phyloP scores from a whole-genome alignment of 2,329 filamentous ascomycete species.

The Orbilia quercus region DNA sequence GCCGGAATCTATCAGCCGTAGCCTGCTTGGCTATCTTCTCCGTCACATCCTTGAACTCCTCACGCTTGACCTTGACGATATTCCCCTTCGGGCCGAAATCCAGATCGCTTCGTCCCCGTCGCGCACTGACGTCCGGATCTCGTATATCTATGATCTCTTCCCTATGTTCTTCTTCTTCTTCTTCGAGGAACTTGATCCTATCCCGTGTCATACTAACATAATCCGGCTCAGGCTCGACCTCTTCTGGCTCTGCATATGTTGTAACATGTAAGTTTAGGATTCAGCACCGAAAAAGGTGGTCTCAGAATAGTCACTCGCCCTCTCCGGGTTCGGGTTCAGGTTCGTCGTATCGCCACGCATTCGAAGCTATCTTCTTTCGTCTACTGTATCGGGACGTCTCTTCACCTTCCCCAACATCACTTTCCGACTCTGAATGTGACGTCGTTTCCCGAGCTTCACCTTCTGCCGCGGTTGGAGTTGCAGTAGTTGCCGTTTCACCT shows the following conservation, averaged over 20 bases:
- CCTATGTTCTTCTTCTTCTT: slow-evolving; percentile 53
- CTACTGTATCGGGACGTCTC: slow-evolving; percentile 54
- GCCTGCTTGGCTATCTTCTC: slow-evolving; percentile 60
- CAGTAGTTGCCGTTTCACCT: slow-evolving; percentile 45
- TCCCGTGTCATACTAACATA: slow-evolving; percentile 59
- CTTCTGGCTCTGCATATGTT: slow-evolving; percentile 54
- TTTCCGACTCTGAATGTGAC: slow-evolving; percentile 51
- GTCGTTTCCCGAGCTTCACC: slow-evolving; percentile 46
- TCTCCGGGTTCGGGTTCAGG: slow-evolving; percentile 72
- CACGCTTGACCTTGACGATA: slow-evolving; percentile 58
- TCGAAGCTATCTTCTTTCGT: slow-evolving; percentile 61
- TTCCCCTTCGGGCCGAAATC: slow-evolving; percentile 55
- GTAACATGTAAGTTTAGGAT: slow-evolving; percentile 36
- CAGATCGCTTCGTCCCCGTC: slow-evolving; percentile 42
- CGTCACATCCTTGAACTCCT: slow-evolving; percentile 59
- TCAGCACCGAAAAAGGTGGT: slow-evolving; percentile 28
- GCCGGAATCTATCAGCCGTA: slow-evolving; percentile 59
- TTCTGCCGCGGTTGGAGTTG: slow-evolving; percentile 52
- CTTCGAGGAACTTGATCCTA: slow-evolving; percentile 50
- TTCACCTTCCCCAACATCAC: slow-evolving; percentile 32
- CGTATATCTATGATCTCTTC: slow-evolving; percentile 47
- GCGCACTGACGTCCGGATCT: slow-evolving; percentile 44
- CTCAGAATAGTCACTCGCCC: slow-evolving; percentile 61
- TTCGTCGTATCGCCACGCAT: slow-evolving; percentile 71
- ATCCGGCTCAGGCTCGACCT: slow-evolving; percentile 58